phyloP scores from a whole-genome alignment of 306 rosid species.

The Rubus idaeus region DNA sequence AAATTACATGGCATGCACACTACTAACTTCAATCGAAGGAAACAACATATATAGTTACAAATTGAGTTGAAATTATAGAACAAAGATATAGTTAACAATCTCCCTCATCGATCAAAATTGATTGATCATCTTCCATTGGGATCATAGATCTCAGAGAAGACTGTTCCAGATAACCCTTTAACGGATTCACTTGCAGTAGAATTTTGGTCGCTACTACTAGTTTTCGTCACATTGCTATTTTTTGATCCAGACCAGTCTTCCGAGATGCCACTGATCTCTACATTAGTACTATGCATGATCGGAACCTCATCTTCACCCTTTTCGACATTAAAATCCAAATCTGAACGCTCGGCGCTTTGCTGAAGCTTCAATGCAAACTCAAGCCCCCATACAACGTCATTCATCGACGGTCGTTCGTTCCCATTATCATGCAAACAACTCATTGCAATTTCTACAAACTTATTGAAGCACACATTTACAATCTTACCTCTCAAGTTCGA shows the following conservation, averaged over 20 bases:
- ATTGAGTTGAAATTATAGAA: neutral
- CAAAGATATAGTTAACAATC: neutral
- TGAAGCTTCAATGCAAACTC: slow-evolving; percentile 32
- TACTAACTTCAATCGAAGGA: neutral
- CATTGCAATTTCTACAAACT: slow-evolving; percentile 9
- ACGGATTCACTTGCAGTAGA: neutral
- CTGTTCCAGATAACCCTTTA: neutral
- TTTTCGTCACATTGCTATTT: neutral
- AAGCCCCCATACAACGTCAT: slow-evolving; percentile 23
- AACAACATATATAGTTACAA: neutral
- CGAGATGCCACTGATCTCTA: neutral
- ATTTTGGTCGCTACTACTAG: neutral
- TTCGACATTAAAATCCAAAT: neutral
- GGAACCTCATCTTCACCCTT: neutral
- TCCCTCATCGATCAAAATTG: neutral
- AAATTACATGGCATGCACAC: no score
- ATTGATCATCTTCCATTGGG: slow-evolving; percentile 8
- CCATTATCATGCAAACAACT: slow-evolving; percentile 30
- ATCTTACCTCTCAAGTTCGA: slow-evolving; percentile 33
- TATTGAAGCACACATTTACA: slow-evolving; percentile 16
- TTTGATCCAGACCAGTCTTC: neutral
- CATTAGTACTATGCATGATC: neutral
- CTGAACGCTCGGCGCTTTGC: slow-evolving; percentile 7
- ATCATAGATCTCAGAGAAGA: slow-evolving; percentile 21
- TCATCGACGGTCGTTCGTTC: slow-evolving; percentile 30